Base-by-base conservation (phyloP, 192 early-diverging fungal genomes). In the Entomortierella parvispora region DNA sequence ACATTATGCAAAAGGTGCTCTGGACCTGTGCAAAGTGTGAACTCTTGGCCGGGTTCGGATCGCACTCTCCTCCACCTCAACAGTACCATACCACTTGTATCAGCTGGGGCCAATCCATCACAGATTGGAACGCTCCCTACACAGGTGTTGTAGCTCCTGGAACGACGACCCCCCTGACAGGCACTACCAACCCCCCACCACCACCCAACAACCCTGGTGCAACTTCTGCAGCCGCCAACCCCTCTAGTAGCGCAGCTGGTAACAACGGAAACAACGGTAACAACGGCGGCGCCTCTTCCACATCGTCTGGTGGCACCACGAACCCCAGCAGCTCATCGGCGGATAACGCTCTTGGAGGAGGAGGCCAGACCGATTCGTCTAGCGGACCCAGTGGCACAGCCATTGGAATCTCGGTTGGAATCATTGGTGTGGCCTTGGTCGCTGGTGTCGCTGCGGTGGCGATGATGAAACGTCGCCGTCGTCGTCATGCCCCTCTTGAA, bases 391-490 rank as follows among this genome's bases (percentile, higher is more conserved):
- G 45, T 14, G 59, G 65, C 2, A 62, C 72, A 4, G 72, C 72
- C 10, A 62, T 76, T 51, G 72, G 72, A 1, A 76, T 76, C 40
- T 76, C 72, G 31, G 12, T 76, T 8, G 72, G 72, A 5, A 67
- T 76, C 49, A 68, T 76, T 40, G 72, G 72, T 44, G 25, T 76
- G 18, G 72, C 72, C 2, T 22, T 26, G 12, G 47, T 57, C 6
- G 64, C 25, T 15, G 72, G 72, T 28, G 28, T 8, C 2, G 20
- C 44, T 7, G 58, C 72, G 11, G 44, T 76, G 12, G 46, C 66
- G 48, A 62, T 76, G 72, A 76, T 76, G 59, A 67, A 58, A 33
- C 64, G 72, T 34, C 51, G 49, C 44, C 72, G 72, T 55, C 72
- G 59, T 57, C 72, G 72, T 44, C 72, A 62, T 42, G 59, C 65